Base-by-base conservation (phyloP, 1,284 basidiomycete species). In the Boletellus deceptivus region DNA sequence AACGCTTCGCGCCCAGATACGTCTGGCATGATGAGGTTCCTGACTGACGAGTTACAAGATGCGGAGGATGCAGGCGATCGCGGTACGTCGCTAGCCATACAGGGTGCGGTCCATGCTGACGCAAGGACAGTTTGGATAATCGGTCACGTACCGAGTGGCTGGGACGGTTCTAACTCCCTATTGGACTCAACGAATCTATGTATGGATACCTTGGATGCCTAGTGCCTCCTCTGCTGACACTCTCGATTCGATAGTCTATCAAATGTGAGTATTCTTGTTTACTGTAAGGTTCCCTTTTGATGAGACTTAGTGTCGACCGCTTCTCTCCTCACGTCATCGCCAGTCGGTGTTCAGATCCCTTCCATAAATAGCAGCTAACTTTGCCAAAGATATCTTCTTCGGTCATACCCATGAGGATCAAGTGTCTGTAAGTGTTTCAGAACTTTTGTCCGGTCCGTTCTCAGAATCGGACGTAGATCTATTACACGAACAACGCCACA, bases 381-480 rank as follows among this genome's bases (percentile, higher is more conserved):
- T 36, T 38, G 29, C 37, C 33, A 20, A 50, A 86, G 84, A 79
- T 55, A 82, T 91, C 40, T 91, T 91, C 72, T 91, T 78, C 60
- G 89, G 89, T 2, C 90, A 92, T 64, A 86, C 86, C 1, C 89
- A 92, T 56, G 88, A 92, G 64, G 90, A 92, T 64, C 79, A 89
- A 67, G 65, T 89, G 49, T 83, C 81, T n/a, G 84, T 84, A 54
- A 43, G 78, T 69, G 36, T 13, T 41, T 46, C 16, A 5, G 33
- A 51, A 14, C 2, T 10, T 36, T 3, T 14, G 7, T 20, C 29
- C 11, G 36, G n/a, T 27, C n/a, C 10, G 5, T 39, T 29, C 39
- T 34, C 10, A 52, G n/a, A 52, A 33, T 18, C 39, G 27, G 34
- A 16, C 33, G 31, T 40, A 86, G 82, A 81, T 92, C 42, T 92